Base-by-base conservation (phyloP, 73 alveolate species). In the Paraurostyla sp. region DNA sequence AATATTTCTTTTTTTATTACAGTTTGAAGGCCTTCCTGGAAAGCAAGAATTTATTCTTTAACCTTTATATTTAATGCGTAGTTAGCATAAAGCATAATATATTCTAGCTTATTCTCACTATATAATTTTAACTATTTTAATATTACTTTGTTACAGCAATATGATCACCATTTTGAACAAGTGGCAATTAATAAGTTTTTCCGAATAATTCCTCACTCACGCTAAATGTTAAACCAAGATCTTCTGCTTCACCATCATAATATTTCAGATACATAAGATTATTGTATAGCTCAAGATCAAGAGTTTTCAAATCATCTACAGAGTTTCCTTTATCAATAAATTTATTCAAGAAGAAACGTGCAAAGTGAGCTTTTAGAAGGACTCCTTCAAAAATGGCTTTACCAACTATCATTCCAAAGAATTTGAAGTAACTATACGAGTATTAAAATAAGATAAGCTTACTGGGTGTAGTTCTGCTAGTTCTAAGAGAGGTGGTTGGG, bases 111-210 rank as follows among this genome's bases (percentile, higher is more conserved):
- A 76, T 87, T 87, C 29, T 73, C 85, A 40, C 89, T 78, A 52
- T 6, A 69, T 4, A 33, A 20, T 16, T 27, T 36, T 23, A 32
- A 30, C 1, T 93, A 63, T 92, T 73, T 91, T 86, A 83, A 76
- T 92, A 85, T 49, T 78, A 75, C 82, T 94, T 94, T 25, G 97
- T 94, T 20, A 97, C 99, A 51, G 89, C 90, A 23, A 89, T 90
- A 41, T 94, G 84, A 49, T 92, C 91, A 30, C 99, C 99, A 71
- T 94, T 82, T 42, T 94, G 97, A 27, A 91, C 89, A 56, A 97
- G 89, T 51, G 87, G 95, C 7, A 95, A 76, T 40, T 94, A 73
- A 71, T 63, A 83, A 6, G 11, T 87, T 27, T 87, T 1, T 13
- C 93, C 93, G 15, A 25, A 54, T 41, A 29, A 40, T 49, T 93